Percentiles rank a stretch among this genome's conserved stretches.
Evolutionary conservation across 208 protist species (phyloP).

Genomic region (Leishmania major): DNA sequence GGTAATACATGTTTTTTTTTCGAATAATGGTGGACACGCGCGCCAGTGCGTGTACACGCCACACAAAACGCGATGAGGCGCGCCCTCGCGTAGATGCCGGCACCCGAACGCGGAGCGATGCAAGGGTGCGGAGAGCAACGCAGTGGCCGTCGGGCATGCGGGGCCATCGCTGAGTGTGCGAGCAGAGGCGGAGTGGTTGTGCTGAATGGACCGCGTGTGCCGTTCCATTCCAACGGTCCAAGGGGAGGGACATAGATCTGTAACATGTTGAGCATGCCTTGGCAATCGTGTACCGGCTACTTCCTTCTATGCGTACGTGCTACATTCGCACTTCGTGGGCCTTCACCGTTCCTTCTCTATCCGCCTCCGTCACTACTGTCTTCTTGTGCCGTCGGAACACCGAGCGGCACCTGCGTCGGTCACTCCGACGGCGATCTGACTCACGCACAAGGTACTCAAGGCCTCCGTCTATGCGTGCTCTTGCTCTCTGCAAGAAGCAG

Average conservation of each 20-base stretch:
- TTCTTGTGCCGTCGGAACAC: not conserved
- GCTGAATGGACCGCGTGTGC: not conserved
- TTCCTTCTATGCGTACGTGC: not conserved
- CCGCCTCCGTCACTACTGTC: not conserved
- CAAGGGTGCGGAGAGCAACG: not conserved
- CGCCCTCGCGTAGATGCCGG: not conserved
- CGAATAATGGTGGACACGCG: slow-evolving; percentile 2
- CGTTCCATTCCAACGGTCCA: not conserved
- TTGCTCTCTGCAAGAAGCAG: not conserved
- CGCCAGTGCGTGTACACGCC: not conserved
- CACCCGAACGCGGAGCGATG: not conserved
- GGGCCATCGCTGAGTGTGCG: not conserved
- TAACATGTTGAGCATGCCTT: not conserved
- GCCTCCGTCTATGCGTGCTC: not conserved
- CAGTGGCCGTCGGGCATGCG: not conserved
- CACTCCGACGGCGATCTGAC: not conserved
- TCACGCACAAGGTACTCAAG: not conserved
- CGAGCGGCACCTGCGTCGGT: not conserved
- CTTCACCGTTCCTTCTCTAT: not conserved
- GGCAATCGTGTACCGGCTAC: not conserved
- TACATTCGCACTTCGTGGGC: not conserved
- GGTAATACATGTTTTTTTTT: slow-evolving; percentile 2
- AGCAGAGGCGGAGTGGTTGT: not conserved
- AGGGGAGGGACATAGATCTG: not conserved
- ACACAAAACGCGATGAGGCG: not conserved